Evolutionary conservation across 129 eudicot species (phyloP).

Genomic region (Lactuca sativa): DNA sequence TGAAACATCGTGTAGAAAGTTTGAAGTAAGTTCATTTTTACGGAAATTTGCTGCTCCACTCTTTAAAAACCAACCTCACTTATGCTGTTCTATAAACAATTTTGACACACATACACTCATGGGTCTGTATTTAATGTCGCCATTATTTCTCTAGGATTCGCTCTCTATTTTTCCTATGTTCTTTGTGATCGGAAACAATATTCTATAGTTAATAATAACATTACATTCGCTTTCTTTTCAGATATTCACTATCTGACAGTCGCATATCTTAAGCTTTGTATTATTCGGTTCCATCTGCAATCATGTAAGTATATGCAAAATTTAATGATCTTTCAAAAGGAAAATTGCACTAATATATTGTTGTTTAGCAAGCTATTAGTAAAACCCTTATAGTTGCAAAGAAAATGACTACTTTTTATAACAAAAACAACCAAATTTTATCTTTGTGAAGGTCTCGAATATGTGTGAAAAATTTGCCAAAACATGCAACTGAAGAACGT

Average conservation of each 20-base stretch:
- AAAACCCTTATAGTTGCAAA: not conserved
- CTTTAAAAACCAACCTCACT: not conserved
- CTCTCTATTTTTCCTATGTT: not conserved
- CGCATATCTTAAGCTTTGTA: slow-evolving; percentile 1
- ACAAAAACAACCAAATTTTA: slow-evolving; percentile 1
- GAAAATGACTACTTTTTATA: not conserved
- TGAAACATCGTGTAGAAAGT: not conserved
- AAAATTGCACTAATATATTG: slow-evolving; percentile 11
- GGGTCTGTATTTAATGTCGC: slow-evolving; percentile 2
- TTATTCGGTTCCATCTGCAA: slow-evolving; percentile 15
- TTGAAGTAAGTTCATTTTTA: not conserved
- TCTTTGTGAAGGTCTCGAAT: slow-evolving; percentile 71
- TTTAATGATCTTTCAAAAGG: no score
- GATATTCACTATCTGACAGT: slow-evolving; percentile 5
- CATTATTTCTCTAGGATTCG: not conserved
- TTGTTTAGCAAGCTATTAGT: slow-evolving; percentile 1
- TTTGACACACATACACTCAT: slow-evolving; percentile 3
- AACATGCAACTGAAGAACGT: slow-evolving; percentile 70
- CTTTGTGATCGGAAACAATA: not conserved
- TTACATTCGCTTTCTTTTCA: slow-evolving; percentile 21
- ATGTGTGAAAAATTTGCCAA: slow-evolving; percentile 82
- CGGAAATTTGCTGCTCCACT: not conserved
- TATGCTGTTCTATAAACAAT: no score
- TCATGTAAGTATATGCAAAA: slow-evolving; percentile 20
- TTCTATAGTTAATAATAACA: slow-evolving; percentile 4